Base-by-base conservation (phyloP, 345 rosid genomes). In the Hirschfeldia incana region DNA sequence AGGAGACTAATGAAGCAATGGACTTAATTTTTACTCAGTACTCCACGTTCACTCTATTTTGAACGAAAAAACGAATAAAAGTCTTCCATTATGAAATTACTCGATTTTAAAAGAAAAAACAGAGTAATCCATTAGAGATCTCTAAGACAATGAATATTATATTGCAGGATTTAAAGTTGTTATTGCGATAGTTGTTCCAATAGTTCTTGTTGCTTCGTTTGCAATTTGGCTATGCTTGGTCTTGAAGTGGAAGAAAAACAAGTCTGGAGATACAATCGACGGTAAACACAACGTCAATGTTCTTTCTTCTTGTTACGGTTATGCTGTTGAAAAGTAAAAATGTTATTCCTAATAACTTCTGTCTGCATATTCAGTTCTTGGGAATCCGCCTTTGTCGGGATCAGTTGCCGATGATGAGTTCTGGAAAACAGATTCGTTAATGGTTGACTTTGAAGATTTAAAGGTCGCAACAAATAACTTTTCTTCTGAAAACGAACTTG, bases 201-300 rank as follows among this genome's bases (percentile, higher is more conserved):
- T 80, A 53, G 68, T 42, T 80, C 32, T 75, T 80, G 55, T 80
- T 75, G 26, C 16, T 0, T 62, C 65, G 39, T 30, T 80, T 10
- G 37, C 55, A 1, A 42, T 64, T 69, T 69, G 67, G 15, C 37
- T 80, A 53, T 74, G 75, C 66, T 63, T 80, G 60, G 71, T 80
- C 67, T 63, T 69, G 72, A 80, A 16, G 37, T 2, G 83, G 79
- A 75, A 64, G 72, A 75, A 68, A 60, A 80, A 53, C 1, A 74
- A 69, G 61, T 51, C 51, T 8, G 30, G 30, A 29, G 30, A 29
- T 29, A 29, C 30, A 2, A 3, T 29, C 30, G 30, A 29, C 2
- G 30, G 30, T 29, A 29, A 29, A 29, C 30, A 3, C 3, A 29
- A 2, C 30, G 30, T 29, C 30, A 29, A 29, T 29, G 3, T 29